A percentile compares a stretch with the other conserved stretches of the same genome.
phyloP scores from a whole-genome alignment of 768 basidiomycete species.

The Leccinum longicurvipes region DNA sequence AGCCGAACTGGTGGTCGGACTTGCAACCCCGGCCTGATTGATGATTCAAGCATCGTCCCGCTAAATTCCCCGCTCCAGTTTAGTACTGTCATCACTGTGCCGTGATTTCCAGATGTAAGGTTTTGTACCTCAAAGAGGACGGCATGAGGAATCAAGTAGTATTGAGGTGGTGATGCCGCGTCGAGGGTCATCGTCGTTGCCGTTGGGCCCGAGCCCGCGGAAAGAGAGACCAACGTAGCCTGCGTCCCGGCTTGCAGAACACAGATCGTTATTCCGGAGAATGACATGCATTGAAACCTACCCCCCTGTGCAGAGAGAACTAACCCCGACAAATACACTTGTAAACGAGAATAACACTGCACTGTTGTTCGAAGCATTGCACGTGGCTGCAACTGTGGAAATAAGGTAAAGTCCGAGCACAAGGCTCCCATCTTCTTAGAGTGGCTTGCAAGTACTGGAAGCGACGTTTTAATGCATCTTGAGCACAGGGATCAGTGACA shows the following conservation, averaged over 20 bases:
- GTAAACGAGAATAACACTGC: slow-evolving; percentile 25
- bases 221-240: slow-evolving; percentile 27
- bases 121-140: slow-evolving; percentile 21
- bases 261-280: slow-evolving; percentile 29
- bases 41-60: slow-evolving; percentile 30
- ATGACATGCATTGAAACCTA: slow-evolving; percentile 6
- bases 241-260: slow-evolving; percentile 26
- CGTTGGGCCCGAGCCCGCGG: slow-evolving; percentile 21
- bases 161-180: slow-evolving; percentile 23
- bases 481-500: slow-evolving; percentile 2
- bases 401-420: background rate
- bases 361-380: slow-evolving; percentile 22
- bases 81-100: slow-evolving; percentile 22
- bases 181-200: slow-evolving; percentile 21
- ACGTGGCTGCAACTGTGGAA: slow-evolving; percentile 24
- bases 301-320: no score
- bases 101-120: slow-evolving; percentile 21
- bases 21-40: slow-evolving; percentile 19
- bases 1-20: background rate
- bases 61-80: slow-evolving; percentile 25
- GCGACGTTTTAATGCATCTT: background rate
- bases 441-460: slow-evolving; percentile 24
- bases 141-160: slow-evolving; percentile 22
- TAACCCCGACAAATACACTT: slow-evolving; percentile 4
- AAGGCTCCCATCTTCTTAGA: background rate